A percentile compares a stretch with the other conserved stretches of the same genome.
phyloP scores from a whole-genome alignment of 371 early-diverging fungal genomes.

The Mucor mucedo region DNA sequence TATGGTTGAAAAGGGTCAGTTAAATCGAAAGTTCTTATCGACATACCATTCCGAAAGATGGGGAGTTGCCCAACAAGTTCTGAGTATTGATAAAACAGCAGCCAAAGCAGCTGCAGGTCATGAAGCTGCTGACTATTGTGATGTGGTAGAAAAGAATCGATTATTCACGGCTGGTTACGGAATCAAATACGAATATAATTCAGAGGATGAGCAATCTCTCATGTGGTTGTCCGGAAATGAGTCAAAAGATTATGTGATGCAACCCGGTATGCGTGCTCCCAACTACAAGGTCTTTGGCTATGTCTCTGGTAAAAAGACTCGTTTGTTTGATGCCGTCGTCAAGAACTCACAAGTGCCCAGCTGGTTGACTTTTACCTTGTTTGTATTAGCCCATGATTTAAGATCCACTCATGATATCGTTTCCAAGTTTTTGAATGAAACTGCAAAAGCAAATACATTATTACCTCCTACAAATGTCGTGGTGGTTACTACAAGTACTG shows the following conservation, averaged over 20 bases:
- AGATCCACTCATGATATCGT: conserved; percentile 20
- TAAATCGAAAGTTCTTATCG: conserved; percentile 25
- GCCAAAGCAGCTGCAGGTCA: conserved; percentile 48
- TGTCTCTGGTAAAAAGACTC: conserved; percentile 37
- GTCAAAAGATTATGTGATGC: conserved; percentile 10
- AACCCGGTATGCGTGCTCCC: conserved; percentile 50
- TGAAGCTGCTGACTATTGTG: conserved; percentile 37
- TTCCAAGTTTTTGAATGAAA: conserved; percentile 22
- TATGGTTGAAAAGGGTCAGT: conserved; percentile 40
- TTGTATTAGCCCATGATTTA: conserved; percentile 41
- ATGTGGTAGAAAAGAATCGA: conserved; percentile 40
- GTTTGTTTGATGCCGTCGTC: conserved; percentile 34
- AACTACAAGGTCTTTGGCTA: conserved; percentile 44
- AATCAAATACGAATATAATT: conserved; percentile 31
- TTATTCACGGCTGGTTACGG: conserved; percentile 51
- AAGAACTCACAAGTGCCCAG: conserved; percentile 14
- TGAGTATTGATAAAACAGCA: conserved; percentile 42
- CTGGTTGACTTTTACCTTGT: conserved; percentile 40
- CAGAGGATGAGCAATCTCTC: conserved; percentile 11
- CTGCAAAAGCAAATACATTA: not conserved
- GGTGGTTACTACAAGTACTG: conserved; percentile 41
- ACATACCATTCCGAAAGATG: conserved; percentile 44
- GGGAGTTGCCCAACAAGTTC: conserved; percentile 44
- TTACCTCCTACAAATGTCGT: conserved; percentile 23
- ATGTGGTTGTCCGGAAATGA: conserved; percentile 10